Evolutionary conservation across 2,329 filamentous ascomycete genomes (phyloP).

Genomic region (Colletotrichum gigasporum): DNA sequence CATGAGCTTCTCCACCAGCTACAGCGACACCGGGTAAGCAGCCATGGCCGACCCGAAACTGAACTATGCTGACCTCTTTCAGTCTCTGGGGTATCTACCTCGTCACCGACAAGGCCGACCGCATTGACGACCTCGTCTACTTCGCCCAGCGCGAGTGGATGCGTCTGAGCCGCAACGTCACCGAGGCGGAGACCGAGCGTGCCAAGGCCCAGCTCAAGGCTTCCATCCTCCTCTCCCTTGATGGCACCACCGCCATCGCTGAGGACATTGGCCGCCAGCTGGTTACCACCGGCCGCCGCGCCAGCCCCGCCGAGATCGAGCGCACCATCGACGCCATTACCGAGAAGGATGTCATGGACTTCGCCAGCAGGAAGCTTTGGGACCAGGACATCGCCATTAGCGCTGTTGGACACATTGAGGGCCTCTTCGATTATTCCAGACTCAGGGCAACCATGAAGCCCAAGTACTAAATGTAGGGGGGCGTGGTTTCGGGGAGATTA

Average conservation of each 20-base stretch:
- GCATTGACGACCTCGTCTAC: constrained; percentile 95
- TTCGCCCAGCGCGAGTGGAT: constrained; percentile 99
- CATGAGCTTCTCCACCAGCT: constrained; percentile 99
- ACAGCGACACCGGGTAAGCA: constrained; percentile 96
- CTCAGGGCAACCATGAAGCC: constrained; percentile 88
- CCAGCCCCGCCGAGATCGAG: constrained; percentile 94
- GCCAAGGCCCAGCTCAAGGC: constrained; percentile 99
- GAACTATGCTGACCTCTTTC: constrained; percentile 39
- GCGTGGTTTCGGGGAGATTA: constrained; percentile 45
- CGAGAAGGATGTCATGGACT: constrained; percentile 97
- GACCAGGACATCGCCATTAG: constrained; percentile 95
- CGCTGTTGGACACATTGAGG: constrained; percentile 94
- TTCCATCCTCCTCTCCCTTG: constrained; percentile 94
- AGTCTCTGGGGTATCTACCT: constrained; percentile 99
- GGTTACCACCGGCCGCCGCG: constrained; percentile 93
- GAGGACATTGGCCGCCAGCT: constrained; percentile 99
- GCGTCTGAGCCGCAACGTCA: constrained; percentile 88
- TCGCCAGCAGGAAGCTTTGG: constrained; percentile 95
- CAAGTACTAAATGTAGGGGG: constrained; percentile 66
- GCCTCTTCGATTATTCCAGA: constrained; percentile 79
- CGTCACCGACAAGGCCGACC: constrained; percentile 87
- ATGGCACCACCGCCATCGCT: constrained; percentile 95
- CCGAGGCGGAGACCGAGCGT: constrained; percentile 91
- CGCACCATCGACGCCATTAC: constrained; percentile 87
- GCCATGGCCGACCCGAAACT: constrained; percentile 34